Base-by-base conservation (phyloP, 768 basidiomycete genomes). In the Calocybe indica region DNA sequence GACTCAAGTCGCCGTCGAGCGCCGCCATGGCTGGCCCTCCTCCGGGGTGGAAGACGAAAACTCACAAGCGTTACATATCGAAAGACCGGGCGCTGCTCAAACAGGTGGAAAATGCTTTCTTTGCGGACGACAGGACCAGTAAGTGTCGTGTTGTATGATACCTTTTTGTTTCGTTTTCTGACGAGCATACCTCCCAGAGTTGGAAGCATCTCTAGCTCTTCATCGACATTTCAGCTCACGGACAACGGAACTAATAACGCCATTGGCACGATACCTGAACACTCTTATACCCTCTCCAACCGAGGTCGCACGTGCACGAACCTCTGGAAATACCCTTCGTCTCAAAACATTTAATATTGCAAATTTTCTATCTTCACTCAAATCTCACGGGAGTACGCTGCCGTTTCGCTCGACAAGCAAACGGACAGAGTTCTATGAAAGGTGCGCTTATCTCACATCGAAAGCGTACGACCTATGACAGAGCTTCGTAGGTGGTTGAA, bases 201-300 rank as follows among this genome's bases (percentile, higher is more conserved):
- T 83, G 6, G 75, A 77, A 36, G 79, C 79, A 29, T 91, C 77
- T 45, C 77, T 80, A 45, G 75, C 68, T 46, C 71, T 95, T 9
- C 82, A 90, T 15, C 73, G 80, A 40, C 92, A 97, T 59, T 92
- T 98, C 62, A 82, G 82, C 45, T 79, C 86, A 36, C 77, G 94
- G 39, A 92, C 95, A 1, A 88, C 85, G 13, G 85, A 85, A 46
- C 74, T 98, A 51, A 78, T 97, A 14, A 84, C 89, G 2, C 95
- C 95, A 0, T 75, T 98, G 5, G 85, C 94, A 55, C 80, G 94
- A 54, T 97, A 97, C 70, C 82, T 97, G 37, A 86, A 88, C 50
- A 85, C 85, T 1, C 76, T 94, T 41, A 90, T 93, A 62, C 89
- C 90, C 49, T 75, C 81, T 13, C 84, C 81, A 5, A 64, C 71